A percentile compares a stretch with the other conserved stretches of the same genome.
Evolutionary conservation across 2,329 filamentous ascomycete species (phyloP).

Genomic region (Byssoonygena ceratinophila): DNA sequence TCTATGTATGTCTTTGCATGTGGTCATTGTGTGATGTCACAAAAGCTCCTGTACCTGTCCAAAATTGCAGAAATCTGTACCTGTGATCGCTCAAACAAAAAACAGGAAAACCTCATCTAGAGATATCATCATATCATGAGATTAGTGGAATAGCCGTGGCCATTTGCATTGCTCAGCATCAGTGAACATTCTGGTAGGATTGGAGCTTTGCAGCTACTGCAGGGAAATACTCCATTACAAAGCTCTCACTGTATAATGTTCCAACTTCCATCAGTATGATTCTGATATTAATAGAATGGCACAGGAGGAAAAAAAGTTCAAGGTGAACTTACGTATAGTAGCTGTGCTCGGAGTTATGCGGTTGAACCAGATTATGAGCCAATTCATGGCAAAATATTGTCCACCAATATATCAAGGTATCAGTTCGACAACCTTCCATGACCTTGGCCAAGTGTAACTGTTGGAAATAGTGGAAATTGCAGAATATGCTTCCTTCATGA

Average conservation of each 20-base stretch:
- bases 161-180: background rate
- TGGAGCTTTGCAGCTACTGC: constrained; percentile 27
- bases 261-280: background rate
- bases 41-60: background rate
- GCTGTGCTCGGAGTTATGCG: constrained; percentile 68
- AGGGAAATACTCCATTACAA: constrained; percentile 65
- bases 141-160: background rate
- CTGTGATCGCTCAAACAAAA: background rate
- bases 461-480: constrained; percentile 79
- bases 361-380: constrained; percentile 77
- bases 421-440: constrained; percentile 40
- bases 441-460: constrained; percentile 58
- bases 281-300: background rate
- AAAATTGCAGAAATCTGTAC: background rate
- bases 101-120: background rate
- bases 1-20: background rate
- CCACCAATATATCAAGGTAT: constrained; percentile 81
- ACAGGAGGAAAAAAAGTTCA: background rate
- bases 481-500: constrained; percentile 74
- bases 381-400: constrained; percentile 92
- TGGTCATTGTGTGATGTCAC: no score
- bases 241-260: constrained; percentile 52
- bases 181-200: constrained; percentile 2
- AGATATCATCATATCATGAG: background rate
- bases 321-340: constrained; percentile 52